Conservation (phyloP, 805 yeast species). For the Nematodospora valgi region DNA sequence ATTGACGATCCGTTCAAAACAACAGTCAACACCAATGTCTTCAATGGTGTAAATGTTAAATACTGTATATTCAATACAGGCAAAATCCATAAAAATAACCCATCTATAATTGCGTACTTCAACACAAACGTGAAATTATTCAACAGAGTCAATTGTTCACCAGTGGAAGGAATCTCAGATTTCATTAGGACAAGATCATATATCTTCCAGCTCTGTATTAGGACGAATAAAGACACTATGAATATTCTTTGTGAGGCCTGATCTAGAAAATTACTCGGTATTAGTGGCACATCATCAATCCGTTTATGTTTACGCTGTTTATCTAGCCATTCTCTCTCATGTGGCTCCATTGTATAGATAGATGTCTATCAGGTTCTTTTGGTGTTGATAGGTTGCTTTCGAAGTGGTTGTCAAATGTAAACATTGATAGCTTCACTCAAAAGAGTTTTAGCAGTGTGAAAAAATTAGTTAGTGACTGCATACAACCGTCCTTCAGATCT, state of each 20-base stretch:
- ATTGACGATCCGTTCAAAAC: conserved; percentile 49
- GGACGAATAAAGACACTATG: conserved; percentile 58
- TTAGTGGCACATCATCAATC: conserved; percentile 26
- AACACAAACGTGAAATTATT: conserved; percentile 57
- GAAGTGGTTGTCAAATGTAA: too few species aligned
- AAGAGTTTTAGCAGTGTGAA: background rate
- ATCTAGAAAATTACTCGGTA: conserved; percentile 67
- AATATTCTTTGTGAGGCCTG: conserved; percentile 73
- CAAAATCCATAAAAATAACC: conserved; percentile 62
- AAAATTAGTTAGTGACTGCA: background rate
- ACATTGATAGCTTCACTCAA: too few species aligned
- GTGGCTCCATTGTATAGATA: conserved; percentile 3
- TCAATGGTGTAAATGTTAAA: conserved; percentile 59
- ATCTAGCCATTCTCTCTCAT: background rate
- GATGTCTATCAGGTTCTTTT: too few species aligned
- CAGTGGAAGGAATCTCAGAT: conserved; percentile 31
- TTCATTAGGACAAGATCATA: conserved; percentile 66
- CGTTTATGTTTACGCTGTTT: conserved; percentile 2
- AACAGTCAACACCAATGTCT: conserved; percentile 48
- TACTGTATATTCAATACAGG: conserved; percentile 77
- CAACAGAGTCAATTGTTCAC: conserved; percentile 29
- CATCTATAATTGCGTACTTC: conserved; percentile 74
- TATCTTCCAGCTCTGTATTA: conserved; percentile 83
- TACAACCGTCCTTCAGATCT: too few species aligned
- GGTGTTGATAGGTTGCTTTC: too few species aligned